Conservation (phyloP, 805 yeast species). For the Pichia scutulata region DNA sequence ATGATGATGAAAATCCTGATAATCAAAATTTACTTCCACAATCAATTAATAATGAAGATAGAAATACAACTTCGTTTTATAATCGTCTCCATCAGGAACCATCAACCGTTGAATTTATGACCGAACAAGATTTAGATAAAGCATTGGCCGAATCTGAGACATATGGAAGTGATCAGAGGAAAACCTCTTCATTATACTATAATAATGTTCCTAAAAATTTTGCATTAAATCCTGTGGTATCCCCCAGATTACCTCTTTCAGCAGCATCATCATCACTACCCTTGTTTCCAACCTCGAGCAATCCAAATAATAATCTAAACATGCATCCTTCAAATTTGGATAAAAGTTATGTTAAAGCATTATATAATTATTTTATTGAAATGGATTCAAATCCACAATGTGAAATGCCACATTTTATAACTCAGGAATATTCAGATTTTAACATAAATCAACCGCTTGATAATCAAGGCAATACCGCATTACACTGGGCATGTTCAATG, state of each 20-base stretch:
- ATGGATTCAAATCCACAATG: constrained; percentile 24
- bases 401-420: constrained; percentile 49
- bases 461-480: constrained; percentile 88
- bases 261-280: not conserved
- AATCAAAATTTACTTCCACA: not conserved
- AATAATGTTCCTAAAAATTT: not conserved
- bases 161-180: constrained; percentile 9
- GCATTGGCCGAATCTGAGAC: constrained; percentile 24
- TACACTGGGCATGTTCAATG: constrained; percentile 98
- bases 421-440: constrained; percentile 53
- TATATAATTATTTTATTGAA: constrained; percentile 10
- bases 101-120: constrained; percentile 47
- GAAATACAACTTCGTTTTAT: constrained; percentile 1
- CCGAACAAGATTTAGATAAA: constrained; percentile 43
- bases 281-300: not conserved
- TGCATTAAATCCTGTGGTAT: not conserved
- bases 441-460: constrained; percentile 77
- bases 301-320: not conserved
- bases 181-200: not conserved
- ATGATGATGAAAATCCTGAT: not conserved
- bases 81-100: constrained; percentile 22
- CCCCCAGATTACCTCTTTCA: not conserved
- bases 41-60: not conserved
- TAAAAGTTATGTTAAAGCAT: constrained; percentile 9
- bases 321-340: not conserved